A percentile compares a stretch with the other conserved stretches of the same genome.
Conservation (phyloP, 208 protist species). For the Acanthamoeba healyi region DNA sequence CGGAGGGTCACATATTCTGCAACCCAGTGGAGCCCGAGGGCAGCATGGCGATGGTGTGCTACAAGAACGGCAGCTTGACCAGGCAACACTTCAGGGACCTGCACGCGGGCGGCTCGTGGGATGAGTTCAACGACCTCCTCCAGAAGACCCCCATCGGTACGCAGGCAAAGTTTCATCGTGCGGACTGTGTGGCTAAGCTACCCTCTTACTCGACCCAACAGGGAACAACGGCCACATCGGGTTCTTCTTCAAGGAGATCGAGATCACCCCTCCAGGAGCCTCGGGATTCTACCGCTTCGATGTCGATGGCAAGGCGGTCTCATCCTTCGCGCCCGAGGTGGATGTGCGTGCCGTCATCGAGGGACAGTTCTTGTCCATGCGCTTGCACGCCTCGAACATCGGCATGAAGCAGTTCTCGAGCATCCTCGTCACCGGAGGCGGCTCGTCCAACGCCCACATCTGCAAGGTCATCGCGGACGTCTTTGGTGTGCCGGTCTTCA, state of each 20-base stretch:
- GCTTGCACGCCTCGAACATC: conserved; percentile 43
- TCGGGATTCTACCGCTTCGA: conserved; percentile 61
- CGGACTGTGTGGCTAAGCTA: not conserved
- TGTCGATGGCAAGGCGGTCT: not conserved
- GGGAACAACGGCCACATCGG: conserved; percentile 44
- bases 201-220: not conserved
- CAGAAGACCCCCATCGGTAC: not conserved
- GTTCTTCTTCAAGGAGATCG: conserved; percentile 71
- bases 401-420: conserved; percentile 54
- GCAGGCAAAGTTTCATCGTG: not conserved
- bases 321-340: not conserved
- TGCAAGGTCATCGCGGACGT: conserved; percentile 33
- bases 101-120: conserved; percentile 4
- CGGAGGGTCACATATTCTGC: conserved; percentile 82
- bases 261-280: conserved; percentile 43
- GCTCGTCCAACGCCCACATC: conserved; percentile 24
- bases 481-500: conserved; percentile 53
- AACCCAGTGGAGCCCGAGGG: conserved; percentile 61
- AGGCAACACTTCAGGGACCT: conserved; percentile 67
- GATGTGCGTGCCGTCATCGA: conserved; percentile 50
- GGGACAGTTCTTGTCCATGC: conserved; percentile 69
- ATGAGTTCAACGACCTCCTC: conserved; percentile 42
- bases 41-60: conserved; percentile 84
- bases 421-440: conserved; percentile 59
- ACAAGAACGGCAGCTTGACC: conserved; percentile 83